Evolutionary conservation across 805 yeast species (phyloP).

Genomic region (Nakazawaea wyomingensis): DNA sequence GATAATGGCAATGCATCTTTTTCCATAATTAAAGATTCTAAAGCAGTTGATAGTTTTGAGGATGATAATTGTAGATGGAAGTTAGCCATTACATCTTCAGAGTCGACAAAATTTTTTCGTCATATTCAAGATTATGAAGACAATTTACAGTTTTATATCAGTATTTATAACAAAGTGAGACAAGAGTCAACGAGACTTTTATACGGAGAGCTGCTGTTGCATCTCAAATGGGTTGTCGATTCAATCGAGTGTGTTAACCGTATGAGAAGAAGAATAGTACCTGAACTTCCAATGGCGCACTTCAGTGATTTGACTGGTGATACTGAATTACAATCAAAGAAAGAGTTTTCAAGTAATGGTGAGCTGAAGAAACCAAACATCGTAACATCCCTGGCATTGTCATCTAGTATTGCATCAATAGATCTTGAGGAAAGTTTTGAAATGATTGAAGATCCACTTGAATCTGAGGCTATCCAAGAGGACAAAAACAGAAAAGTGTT

Average conservation of each 20-base stretch:
- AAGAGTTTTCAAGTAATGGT: neutral
- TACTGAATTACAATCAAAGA: neutral
- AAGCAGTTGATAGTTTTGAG: constrained; percentile 17
- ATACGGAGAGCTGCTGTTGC: constrained; percentile 17
- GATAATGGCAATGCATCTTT: constrained; percentile 13
- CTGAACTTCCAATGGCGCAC: constrained; percentile 24
- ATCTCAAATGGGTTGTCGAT: constrained; percentile 47
- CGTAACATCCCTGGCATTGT: neutral
- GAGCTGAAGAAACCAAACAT: neutral
- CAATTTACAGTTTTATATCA: constrained; percentile 42
- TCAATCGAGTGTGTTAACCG: constrained; percentile 65
- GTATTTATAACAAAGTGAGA: constrained; percentile 43
- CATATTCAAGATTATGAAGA: constrained; percentile 63
- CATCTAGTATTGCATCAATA: constrained; percentile 7
- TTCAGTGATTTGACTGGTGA: neutral
- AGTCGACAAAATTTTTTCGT: constrained; percentile 44
- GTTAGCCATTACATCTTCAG: constrained; percentile 37
- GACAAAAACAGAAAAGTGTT: constrained; percentile 74
- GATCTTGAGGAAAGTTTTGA: constrained; percentile 31
- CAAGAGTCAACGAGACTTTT: constrained; percentile 35
- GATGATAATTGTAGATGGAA: constrained; percentile 30
- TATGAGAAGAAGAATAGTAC: constrained; percentile 56
- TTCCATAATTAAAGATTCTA: constrained; percentile 7
- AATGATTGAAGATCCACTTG: constrained; percentile 34
- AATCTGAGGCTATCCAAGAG: constrained; percentile 36